Conservation (phyloP, 495 filamentous ascomycete species). For the Penicillium verhagenii region DNA sequence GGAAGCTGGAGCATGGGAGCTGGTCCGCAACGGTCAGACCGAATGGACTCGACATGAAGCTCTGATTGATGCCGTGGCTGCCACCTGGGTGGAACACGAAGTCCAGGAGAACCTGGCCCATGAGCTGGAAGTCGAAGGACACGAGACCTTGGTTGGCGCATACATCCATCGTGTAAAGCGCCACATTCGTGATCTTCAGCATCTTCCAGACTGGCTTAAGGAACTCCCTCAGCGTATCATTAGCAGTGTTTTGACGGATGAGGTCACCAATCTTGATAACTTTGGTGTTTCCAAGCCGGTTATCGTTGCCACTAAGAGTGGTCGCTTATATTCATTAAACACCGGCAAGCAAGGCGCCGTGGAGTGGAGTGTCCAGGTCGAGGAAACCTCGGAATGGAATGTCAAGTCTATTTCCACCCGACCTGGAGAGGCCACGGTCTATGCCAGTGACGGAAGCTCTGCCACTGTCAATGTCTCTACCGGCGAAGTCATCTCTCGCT, state of each 20-base stretch:
- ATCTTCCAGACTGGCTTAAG: constrained; percentile 73
- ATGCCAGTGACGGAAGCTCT: constrained; percentile 55
- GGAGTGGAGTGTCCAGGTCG: constrained; percentile 68
- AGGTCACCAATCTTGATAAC: constrained; percentile 64
- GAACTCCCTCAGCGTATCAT: constrained; percentile 63
- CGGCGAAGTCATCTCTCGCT: constrained; percentile 51
- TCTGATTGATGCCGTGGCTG: constrained; percentile 70
- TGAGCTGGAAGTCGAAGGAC: constrained; percentile 80
- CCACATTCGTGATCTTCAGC: constrained; percentile 73
- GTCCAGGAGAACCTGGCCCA: constrained; percentile 69
- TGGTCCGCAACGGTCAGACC: constrained; percentile 76
- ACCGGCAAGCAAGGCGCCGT: constrained; percentile 70
- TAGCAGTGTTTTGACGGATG: constrained; percentile 62
- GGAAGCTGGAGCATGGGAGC: constrained; percentile 73
- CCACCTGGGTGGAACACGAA: constrained; percentile 72
- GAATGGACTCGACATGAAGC: constrained; percentile 83
- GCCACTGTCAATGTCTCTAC: constrained; percentile 56
- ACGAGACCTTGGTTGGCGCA: constrained; percentile 72
- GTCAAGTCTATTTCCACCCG: constrained; percentile 65
- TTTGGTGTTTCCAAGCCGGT: constrained; percentile 87
- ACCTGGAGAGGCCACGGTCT: constrained; percentile 57
- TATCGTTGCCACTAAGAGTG: constrained; percentile 76
- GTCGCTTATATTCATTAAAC: constrained; percentile 76
- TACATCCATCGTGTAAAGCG: constrained; percentile 86
- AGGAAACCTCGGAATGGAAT: constrained; percentile 60